These are phyloP conservation scores for Botryobasidium botryosum DNA, from an alignment of 768 basidiomycete genomes.

Conservation along the genomic window DNA sequence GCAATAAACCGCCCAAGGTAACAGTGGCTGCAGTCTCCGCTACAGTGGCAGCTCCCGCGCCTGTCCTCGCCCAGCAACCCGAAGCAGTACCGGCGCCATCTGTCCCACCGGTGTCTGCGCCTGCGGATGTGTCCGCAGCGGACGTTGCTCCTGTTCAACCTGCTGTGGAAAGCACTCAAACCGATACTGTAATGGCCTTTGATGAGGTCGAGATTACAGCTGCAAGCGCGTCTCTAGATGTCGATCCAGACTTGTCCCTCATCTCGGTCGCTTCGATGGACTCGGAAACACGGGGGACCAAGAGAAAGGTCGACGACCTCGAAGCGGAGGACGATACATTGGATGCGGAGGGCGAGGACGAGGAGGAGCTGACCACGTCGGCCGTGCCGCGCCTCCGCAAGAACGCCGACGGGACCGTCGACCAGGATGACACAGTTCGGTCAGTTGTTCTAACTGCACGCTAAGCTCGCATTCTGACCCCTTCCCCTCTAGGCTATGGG, in stretches of 20 bases:
- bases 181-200: conserved; percentile 10
- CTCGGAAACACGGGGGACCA: conserved; percentile 22
- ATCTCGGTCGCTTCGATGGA: conserved; percentile 1
- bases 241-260: neutral
- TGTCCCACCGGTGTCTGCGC: conserved; percentile 5
- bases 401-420: conserved; percentile 82
- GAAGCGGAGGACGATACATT: conserved; percentile 23
- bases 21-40: conserved; percentile 5
- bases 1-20: neutral
- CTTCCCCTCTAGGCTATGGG: conserved; percentile 53
- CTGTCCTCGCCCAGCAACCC: neutral
- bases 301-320: conserved; percentile 31
- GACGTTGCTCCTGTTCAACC: conserved; percentile 13
- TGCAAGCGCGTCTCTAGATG: no score
- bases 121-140: conserved; percentile 3
- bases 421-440: conserved; percentile 88
- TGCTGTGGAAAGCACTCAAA: conserved; percentile 15
- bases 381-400: conserved; percentile 39
- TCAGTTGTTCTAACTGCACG: conserved; percentile 25
- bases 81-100: neutral
- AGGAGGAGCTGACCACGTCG: conserved; percentile 18
- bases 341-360: conserved; percentile 25
- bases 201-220: conserved; percentile 1
- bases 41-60: neutral
- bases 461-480: conserved; percentile 9